Evolutionary conservation across 208 protist genomes (phyloP).

Genomic region (Strigomonas oncopelti): DNA sequence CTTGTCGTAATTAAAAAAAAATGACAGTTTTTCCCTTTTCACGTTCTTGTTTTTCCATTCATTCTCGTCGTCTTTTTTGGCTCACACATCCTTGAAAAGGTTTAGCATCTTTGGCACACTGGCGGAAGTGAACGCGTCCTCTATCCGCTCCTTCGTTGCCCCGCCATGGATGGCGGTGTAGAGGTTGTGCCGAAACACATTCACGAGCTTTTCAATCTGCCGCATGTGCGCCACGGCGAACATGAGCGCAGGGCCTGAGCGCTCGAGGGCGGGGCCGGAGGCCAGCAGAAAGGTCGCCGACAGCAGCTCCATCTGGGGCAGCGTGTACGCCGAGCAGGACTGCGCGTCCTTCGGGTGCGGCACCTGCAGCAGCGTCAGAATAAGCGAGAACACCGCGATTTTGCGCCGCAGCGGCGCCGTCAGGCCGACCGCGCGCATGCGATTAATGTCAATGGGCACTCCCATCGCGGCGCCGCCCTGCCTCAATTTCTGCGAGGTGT

Average conservation of each 20-base stretch:
- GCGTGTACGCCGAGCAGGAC: background rate
- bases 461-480: background rate
- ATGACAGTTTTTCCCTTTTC: background rate
- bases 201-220: background rate
- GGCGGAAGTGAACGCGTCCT: background rate
- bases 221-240: background rate
- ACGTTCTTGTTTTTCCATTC: background rate
- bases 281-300: background rate
- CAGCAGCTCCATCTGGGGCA: background rate
- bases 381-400: constrained; percentile 9
- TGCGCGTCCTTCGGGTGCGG: background rate
- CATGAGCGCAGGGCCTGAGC: background rate
- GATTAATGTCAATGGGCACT: background rate
- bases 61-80: no score
- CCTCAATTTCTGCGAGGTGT: background rate
- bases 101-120: constrained; percentile 4
- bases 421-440: background rate
- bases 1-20: constrained; percentile 1
- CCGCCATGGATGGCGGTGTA: background rate
- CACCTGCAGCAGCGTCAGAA: constrained; percentile 7
- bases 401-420: constrained; percentile 1
- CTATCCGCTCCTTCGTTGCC: background rate
- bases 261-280: background rate
- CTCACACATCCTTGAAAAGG: constrained; percentile 4
- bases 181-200: background rate